These are phyloP conservation scores for Mrakia frigida DNA, from an alignment of 768 basidiomycete genomes.

Conservation along the genomic window DNA sequence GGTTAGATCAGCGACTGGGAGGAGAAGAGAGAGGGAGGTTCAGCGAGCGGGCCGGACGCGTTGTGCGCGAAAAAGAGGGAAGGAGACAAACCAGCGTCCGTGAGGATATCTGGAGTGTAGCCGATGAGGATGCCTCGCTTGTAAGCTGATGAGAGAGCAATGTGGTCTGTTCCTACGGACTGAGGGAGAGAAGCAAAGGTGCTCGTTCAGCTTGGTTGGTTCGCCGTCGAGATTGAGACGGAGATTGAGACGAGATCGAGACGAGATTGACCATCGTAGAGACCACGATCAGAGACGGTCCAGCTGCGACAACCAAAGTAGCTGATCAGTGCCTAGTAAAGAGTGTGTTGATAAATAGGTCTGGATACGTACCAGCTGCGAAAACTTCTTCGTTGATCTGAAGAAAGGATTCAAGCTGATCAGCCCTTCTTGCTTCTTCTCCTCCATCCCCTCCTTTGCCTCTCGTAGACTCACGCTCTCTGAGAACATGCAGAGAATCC, in stretches of 20 bases:
- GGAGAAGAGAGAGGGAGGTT: slow-evolving; percentile 2
- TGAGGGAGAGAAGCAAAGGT: not conserved
- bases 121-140: slow-evolving; percentile 67
- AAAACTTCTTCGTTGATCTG: slow-evolving; percentile 71
- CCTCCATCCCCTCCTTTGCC: slow-evolving; percentile 36
- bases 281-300: slow-evolving; percentile 65
- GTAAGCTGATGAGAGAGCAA: slow-evolving; percentile 59
- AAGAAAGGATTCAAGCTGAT: not conserved
- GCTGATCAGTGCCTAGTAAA: not conserved
- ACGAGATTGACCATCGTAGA: no score
- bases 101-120: slow-evolving; percentile 89
- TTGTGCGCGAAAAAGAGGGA: not conserved
- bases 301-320: slow-evolving; percentile 50
- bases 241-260: slow-evolving; percentile 69
- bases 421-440: slow-evolving; percentile 31
- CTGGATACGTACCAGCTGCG: slow-evolving; percentile 49
- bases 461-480: slow-evolving; percentile 57
- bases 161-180: slow-evolving; percentile 56
- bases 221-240: not conserved
- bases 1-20: slow-evolving; percentile 75
- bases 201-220: not conserved
- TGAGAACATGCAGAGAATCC: slow-evolving; percentile 57
- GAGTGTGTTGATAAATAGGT: slow-evolving; percentile 6
- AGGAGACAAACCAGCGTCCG: slow-evolving; percentile 64
- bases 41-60: not conserved